phyloP scores from a whole-genome alignment of 2,329 filamentous ascomycete genomes.

The Pyrenophora seminiperda region DNA sequence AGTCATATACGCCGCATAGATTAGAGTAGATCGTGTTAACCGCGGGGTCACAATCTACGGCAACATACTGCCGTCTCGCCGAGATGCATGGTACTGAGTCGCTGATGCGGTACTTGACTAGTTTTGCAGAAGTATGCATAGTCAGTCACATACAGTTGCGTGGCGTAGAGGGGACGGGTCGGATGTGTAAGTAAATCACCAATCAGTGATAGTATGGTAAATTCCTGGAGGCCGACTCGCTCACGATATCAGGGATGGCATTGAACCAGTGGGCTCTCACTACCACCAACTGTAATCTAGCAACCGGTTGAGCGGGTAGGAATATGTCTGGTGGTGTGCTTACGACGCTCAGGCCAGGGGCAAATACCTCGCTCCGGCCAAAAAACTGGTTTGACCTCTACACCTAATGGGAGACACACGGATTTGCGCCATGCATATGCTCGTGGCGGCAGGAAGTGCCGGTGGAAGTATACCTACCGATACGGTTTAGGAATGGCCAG shows the following conservation, averaged over 20 bases:
- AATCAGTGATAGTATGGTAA: background rate
- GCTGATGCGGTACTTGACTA: background rate
- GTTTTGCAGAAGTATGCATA: conserved; percentile 1
- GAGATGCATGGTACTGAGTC: background rate
- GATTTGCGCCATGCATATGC: background rate
- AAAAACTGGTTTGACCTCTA: background rate
- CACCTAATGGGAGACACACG: background rate
- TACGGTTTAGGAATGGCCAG: background rate
- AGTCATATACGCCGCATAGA: background rate
- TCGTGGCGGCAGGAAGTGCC: background rate
- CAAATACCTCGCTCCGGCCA: background rate
- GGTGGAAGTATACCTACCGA: background rate
- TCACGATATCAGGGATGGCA: background rate
- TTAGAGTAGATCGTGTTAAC: background rate
- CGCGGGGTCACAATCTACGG: background rate
- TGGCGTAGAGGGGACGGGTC: background rate
- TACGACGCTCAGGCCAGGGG: background rate
- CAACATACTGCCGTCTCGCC: background rate
- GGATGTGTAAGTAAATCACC: background rate
- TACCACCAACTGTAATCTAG: no score
- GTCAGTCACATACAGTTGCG: background rate
- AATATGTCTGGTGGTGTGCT: no score
- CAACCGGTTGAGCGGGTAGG: no score
- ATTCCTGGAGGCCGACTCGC: background rate
- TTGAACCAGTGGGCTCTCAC: no score